These are phyloP conservation scores for Zarea fungicola DNA, from an alignment of 2,329 filamentous ascomycete genomes.

Conservation along the genomic window DNA sequence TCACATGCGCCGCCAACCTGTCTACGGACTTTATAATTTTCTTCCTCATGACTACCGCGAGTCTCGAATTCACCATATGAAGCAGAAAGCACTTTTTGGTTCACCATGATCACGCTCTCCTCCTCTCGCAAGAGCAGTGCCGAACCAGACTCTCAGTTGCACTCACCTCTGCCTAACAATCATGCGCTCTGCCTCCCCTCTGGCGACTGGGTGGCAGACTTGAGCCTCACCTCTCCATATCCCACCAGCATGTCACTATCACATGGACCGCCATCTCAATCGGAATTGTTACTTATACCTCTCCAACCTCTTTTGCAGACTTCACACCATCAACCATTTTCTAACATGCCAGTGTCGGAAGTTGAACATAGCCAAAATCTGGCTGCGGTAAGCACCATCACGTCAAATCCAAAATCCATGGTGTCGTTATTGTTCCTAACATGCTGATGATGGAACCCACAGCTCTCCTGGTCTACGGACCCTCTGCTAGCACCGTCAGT, in stretches of 20 bases:
- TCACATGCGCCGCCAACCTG: no score
- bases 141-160: background rate
- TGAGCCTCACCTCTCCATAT: background rate
- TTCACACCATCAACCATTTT: background rate
- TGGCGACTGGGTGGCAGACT: background rate
- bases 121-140: background rate
- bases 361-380: conserved; percentile 1
- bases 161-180: background rate
- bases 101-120: background rate
- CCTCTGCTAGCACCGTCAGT: background rate
- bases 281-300: background rate
- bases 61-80: no score
- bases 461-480: background rate
- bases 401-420: background rate
- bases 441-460: background rate
- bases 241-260: background rate
- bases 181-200: background rate
- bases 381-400: background rate
- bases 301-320: conserved; percentile 4
- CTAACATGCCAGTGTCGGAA: background rate
- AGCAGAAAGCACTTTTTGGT: background rate
- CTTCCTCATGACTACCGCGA: no score
- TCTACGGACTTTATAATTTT: no score
- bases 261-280: background rate
- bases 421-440: background rate